Percentiles rank a stretch among this genome's conserved stretches.
Conservation (phyloP, 2,329 filamentous ascomycete species). For the Alternaria panax region DNA sequence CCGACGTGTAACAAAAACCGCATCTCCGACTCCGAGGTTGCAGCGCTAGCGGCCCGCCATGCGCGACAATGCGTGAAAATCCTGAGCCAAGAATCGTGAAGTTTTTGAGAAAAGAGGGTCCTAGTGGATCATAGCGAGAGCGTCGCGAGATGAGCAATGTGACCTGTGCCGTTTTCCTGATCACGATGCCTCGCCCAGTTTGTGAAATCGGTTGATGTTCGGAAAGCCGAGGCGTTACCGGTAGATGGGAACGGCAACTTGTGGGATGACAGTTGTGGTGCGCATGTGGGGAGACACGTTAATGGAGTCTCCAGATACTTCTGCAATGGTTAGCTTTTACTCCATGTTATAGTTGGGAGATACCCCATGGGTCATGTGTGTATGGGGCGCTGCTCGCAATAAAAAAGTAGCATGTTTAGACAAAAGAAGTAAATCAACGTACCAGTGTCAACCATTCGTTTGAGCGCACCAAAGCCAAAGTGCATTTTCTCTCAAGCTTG, state of each 20-base stretch:
- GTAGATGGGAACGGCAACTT: conserved; percentile 8
- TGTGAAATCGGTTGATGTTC: conserved; percentile 22
- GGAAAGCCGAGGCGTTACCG: conserved; percentile 11
- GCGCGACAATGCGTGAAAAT: conserved; percentile 17
- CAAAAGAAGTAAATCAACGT: neutral
- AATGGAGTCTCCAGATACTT: conserved; percentile 5
- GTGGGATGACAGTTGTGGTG: conserved; percentile 6
- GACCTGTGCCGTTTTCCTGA: conserved; percentile 11
- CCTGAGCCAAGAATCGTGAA: conserved; percentile 24
- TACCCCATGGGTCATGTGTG: neutral
- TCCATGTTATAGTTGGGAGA: conserved; percentile 3
- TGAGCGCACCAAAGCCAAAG: neutral
- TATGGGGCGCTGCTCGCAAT: neutral
- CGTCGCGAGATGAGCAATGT: conserved; percentile 11
- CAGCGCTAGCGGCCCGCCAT: conserved; percentile 33
- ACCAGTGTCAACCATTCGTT: neutral
- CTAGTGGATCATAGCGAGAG: conserved; percentile 22
- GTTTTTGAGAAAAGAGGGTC: conserved; percentile 33
- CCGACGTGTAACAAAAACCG: conserved; percentile 23
- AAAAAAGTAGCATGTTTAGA: conserved; percentile 4
- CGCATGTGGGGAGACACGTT: conserved; percentile 9
- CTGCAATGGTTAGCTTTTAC: conserved; percentile 12
- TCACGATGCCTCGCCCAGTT: conserved; percentile 11
- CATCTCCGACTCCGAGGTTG: conserved; percentile 29
- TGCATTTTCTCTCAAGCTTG: neutral